A percentile compares a stretch with the other conserved stretches of the same genome.
Conservation (phyloP, 1,139 yeast genomes). For the Geotrichum klebahnii region DNA sequence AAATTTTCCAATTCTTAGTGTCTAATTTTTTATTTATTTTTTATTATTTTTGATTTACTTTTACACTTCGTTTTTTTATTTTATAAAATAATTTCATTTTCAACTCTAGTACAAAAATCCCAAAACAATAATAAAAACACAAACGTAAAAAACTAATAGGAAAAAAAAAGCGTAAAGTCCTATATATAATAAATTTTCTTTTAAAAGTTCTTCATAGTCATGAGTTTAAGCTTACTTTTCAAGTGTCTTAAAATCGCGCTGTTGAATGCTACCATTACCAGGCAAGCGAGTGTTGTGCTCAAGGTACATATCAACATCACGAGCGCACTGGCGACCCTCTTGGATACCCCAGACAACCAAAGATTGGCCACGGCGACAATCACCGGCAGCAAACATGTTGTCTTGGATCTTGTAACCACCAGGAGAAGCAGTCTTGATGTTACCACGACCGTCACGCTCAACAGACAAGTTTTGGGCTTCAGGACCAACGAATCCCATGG, state of each 20-base stretch:
- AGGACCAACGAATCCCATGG: slow-evolving; percentile 98
- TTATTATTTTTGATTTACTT: neutral
- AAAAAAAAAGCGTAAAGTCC: neutral
- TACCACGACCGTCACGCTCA: slow-evolving; percentile 79
- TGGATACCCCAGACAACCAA: slow-evolving; percentile 99
- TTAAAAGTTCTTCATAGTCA: neutral
- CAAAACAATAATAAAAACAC: neutral
- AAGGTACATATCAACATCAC: slow-evolving; percentile 79
- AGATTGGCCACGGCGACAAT: slow-evolving; percentile 97
- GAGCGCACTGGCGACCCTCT: slow-evolving; percentile 98
- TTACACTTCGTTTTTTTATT: neutral
- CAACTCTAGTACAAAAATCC: neutral
- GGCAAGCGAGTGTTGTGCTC: slow-evolving; percentile 81
- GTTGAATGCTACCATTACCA: slow-evolving; percentile 88
- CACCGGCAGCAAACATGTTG: slow-evolving; percentile 92
- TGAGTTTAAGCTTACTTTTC: slow-evolving; percentile 7
- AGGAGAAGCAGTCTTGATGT: slow-evolving; percentile 43
- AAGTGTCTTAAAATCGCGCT: slow-evolving; percentile 58
- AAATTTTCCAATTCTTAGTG: slow-evolving; percentile 1
- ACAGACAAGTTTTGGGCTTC: slow-evolving; percentile 76
- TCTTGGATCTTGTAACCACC: slow-evolving; percentile 65
- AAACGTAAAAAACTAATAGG: neutral
- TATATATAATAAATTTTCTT: neutral
- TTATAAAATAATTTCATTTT: neutral
- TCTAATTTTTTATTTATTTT: neutral